phyloP scores from a whole-genome alignment of 2,329 filamentous ascomycete species.

The Calonectria multiphialidica region DNA sequence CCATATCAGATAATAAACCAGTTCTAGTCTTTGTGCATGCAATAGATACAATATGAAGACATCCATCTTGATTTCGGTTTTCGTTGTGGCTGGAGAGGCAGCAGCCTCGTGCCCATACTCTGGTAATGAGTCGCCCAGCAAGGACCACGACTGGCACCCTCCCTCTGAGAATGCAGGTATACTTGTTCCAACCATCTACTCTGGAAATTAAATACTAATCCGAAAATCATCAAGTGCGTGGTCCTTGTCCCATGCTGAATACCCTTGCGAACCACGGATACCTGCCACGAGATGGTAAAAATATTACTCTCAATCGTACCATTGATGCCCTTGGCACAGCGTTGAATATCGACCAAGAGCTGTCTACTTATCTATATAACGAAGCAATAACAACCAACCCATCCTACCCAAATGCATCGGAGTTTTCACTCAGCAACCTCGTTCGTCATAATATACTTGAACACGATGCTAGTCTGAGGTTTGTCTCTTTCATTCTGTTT shows the following conservation, averaged over 20 bases:
- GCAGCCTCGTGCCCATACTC: not conserved
- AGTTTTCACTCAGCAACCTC: not conserved
- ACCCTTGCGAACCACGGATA: conserved; percentile 2
- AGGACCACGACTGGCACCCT: not conserved
- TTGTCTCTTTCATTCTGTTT: not conserved
- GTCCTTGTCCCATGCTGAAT: not conserved
- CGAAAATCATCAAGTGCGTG: not conserved
- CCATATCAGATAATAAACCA: not conserved
- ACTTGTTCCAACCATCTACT: not conserved
- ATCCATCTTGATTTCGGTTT: not conserved
- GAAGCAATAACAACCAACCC: not conserved
- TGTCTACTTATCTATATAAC: not conserved
- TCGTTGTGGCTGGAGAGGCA: not conserved
- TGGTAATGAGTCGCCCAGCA: not conserved
- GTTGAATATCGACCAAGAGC: not conserved
- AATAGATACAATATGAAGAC: not conserved
- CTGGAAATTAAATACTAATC: not conserved
- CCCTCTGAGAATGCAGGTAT: not conserved
- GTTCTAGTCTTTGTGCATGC: not conserved
- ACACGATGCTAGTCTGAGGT: not conserved
- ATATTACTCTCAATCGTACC: not conserved
- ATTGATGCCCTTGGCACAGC: not conserved
- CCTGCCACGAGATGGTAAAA: conserved; percentile 1
- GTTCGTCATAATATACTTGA: not conserved
- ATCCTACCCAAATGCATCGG: not conserved